Evolutionary conservation across 1,284 basidiomycete species (phyloP).

Genomic region (Ustilago xerochloae): DNA sequence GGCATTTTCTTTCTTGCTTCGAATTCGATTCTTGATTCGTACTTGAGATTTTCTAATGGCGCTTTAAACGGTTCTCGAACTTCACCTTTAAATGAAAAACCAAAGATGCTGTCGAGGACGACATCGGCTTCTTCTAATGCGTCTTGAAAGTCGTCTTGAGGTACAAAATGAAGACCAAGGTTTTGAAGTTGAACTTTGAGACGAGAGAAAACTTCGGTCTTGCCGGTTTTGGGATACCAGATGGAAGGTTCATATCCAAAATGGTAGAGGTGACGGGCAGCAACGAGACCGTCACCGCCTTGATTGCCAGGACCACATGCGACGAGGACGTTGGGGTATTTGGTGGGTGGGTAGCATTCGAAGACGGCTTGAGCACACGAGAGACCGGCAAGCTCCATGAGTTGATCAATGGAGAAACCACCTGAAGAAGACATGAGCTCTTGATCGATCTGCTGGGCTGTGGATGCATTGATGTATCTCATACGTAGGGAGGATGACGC

Average conservation of each 20-base stretch:
- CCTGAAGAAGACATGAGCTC: slow-evolving; percentile 59
- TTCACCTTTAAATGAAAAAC: slow-evolving; percentile 87
- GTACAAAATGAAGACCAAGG: slow-evolving; percentile 76
- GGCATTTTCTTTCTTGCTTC: slow-evolving; percentile 51
- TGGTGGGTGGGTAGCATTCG: slow-evolving; percentile 77
- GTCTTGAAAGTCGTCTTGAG: slow-evolving; percentile 71
- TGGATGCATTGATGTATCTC: slow-evolving; percentile 57
- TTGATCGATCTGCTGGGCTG: slow-evolving; percentile 57
- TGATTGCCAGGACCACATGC: slow-evolving; percentile 88
- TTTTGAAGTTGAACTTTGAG: slow-evolving; percentile 88
- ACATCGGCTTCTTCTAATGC: slow-evolving; percentile 78
- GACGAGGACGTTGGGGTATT: slow-evolving; percentile 81
- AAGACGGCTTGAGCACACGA: slow-evolving; percentile 91
- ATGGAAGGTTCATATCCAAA: slow-evolving; percentile 62
- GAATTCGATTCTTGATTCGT: slow-evolving; percentile 61
- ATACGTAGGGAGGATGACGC: slow-evolving; percentile 28
- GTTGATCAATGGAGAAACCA: slow-evolving; percentile 71
- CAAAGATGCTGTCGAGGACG: slow-evolving; percentile 94
- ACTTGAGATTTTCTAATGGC: slow-evolving; percentile 76
- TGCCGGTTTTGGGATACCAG: slow-evolving; percentile 65
- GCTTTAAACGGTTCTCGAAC: slow-evolving; percentile 86
- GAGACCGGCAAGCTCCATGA: slow-evolving; percentile 98
- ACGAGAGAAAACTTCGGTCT: slow-evolving; percentile 70
- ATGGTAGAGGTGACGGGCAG: slow-evolving; percentile 82
- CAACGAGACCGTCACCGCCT: slow-evolving; percentile 96